Percentiles rank a stretch among this genome's conserved stretches.
phyloP scores from a whole-genome alignment of 768 basidiomycete genomes.

The Mrakia blollopis region DNA sequence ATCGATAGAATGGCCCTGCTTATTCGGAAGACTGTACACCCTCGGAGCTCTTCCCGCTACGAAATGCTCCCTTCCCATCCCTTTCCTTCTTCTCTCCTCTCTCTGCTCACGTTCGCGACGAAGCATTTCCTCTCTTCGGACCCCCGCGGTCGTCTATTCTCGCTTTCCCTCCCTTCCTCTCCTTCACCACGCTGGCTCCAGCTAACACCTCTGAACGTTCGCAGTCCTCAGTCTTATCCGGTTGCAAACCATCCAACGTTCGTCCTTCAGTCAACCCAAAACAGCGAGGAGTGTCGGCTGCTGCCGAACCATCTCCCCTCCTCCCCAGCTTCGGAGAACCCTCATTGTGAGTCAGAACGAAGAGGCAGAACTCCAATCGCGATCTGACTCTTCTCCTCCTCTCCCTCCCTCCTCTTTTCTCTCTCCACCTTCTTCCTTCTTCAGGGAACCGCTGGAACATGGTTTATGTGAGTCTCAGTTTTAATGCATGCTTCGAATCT shows the following conservation, averaged over 20 bases:
- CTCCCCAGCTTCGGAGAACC: slow-evolving; percentile 47
- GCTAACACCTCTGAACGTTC: no score
- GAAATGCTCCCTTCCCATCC: not conserved
- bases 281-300: no score
- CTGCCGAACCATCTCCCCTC: no score
- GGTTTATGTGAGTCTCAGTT: slow-evolving; percentile 38
- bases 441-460: not conserved
- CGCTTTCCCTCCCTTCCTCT: no score
- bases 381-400: not conserved
- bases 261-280: no score
- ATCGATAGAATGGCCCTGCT: not conserved
- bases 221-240: no score
- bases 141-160: no score
- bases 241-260: no score
- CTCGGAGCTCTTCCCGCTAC: not conserved
- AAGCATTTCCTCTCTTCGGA: no score
- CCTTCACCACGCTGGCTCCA: no score
- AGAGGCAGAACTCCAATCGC: slow-evolving; percentile 42
- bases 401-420: not conserved
- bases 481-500: no score
- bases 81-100: not conserved
- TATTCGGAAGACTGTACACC: no score
- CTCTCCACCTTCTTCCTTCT: not conserved
- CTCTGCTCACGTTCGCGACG: not conserved
- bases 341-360: slow-evolving; percentile 68